Evolutionary conservation across 1,139 yeast species (phyloP).

Genomic region (Debaryomyces coudertii): DNA sequence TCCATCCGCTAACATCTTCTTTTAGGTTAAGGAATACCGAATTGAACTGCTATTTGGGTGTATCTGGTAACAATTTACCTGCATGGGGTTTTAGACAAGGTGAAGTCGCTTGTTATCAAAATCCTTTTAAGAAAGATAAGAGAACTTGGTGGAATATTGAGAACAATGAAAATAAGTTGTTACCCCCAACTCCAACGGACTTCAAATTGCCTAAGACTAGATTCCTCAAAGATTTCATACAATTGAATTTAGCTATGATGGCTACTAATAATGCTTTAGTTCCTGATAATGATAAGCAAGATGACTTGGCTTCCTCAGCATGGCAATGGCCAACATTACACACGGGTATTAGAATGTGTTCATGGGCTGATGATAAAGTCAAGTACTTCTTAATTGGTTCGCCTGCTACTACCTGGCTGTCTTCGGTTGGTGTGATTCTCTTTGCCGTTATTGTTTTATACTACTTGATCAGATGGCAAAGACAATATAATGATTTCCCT

Average conservation of each 20-base stretch:
- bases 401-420: conserved; percentile 94
- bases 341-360: conserved; percentile 92
- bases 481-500: conserved; percentile 78
- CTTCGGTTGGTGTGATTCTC: conserved; percentile 66
- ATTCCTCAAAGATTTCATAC: conserved; percentile 87
- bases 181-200: conserved; percentile 73
- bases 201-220: conserved; percentile 81
- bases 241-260: conserved; percentile 97
- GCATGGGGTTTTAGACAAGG: conserved; percentile 99
- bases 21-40: conserved; percentile 72
- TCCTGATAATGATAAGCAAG: conserved; percentile 90
- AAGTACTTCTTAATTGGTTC: conserved; percentile 92
- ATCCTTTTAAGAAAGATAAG: conserved; percentile 81
- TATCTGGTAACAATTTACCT: conserved; percentile 79
- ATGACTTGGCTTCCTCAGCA: conserved; percentile 85
- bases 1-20: conserved; percentile 88
- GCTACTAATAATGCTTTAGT: conserved; percentile 95
- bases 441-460: conserved; percentile 60
- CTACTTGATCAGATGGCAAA: conserved; percentile 87
- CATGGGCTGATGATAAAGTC: conserved; percentile 81
- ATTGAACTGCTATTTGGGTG: conserved; percentile 84
- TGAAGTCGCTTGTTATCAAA: conserved; percentile 84
- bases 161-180: conserved; percentile 70
- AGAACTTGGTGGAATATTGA: conserved; percentile 99
- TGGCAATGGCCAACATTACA: conserved; percentile 99